These are phyloP conservation scores for Yamadazyma endophytica DNA, from an alignment of 805 yeast genomes.

Conservation along the genomic window DNA sequence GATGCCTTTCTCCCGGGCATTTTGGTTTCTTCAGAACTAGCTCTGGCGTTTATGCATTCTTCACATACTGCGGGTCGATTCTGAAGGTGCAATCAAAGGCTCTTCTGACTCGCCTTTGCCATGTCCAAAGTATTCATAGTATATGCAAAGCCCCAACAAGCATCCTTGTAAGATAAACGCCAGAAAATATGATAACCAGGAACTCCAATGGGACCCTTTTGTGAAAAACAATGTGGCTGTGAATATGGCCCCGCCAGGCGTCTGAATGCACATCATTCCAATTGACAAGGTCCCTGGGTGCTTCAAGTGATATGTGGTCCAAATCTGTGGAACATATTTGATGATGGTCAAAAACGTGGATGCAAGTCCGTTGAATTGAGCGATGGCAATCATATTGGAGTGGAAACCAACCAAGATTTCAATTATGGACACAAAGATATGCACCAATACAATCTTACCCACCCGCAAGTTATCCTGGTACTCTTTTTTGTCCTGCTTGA, in stretches of 20 bases:
- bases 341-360: conserved; percentile 61
- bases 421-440: conserved; percentile 26
- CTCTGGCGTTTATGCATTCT: conserved; percentile 19
- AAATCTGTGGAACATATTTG: conserved; percentile 78
- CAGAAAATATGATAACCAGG: conserved; percentile 75
- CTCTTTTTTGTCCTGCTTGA: conserved; percentile 44
- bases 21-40: too few species aligned
- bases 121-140: conserved; percentile 28
- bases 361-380: conserved; percentile 59
- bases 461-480: conserved; percentile 37
- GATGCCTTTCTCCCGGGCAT: too few species aligned
- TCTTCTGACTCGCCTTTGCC: too few species aligned
- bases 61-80: too few species aligned
- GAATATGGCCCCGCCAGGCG: conserved; percentile 87
- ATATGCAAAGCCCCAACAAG: conserved; percentile 60
- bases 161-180: conserved; percentile 68
- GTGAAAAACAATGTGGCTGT: conserved; percentile 65
- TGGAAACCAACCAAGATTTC: conserved; percentile 32
- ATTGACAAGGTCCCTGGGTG: conserved; percentile 79
- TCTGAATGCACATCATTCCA: conserved; percentile 79
- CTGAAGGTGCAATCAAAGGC: too few species aligned
- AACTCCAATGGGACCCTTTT: conserved; percentile 80
- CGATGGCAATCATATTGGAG: conserved; percentile 33
- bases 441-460: conserved; percentile 38
- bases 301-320: conserved; percentile 62